phyloP scores from a whole-genome alignment of 805 yeast species.

The Kazachstania taianensis region DNA sequence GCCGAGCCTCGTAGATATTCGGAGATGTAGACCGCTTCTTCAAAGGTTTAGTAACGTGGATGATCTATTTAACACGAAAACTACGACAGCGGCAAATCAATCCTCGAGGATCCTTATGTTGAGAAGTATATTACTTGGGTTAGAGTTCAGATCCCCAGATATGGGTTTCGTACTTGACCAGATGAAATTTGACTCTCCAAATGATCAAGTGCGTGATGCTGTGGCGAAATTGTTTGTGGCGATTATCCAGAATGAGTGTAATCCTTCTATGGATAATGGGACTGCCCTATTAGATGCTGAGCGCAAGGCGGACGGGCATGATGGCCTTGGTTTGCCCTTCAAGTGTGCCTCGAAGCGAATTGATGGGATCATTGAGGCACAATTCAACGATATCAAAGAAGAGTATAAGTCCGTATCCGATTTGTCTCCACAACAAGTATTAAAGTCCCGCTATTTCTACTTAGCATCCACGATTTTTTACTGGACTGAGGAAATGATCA shows the following conservation, averaged over 20 bases:
- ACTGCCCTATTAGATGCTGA: constrained; percentile 13
- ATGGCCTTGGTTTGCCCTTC: constrained; percentile 30
- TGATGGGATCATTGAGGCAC: constrained; percentile 30
- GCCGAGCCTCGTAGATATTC: constrained; percentile 52
- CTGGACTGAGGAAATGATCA: constrained; percentile 46
- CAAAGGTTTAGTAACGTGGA: constrained; percentile 37
- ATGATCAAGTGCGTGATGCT: constrained; percentile 61
- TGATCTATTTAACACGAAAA: constrained; percentile 34
- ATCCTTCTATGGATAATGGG: constrained; percentile 9
- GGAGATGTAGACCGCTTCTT: constrained; percentile 54
- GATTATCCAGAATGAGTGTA: constrained; percentile 13
- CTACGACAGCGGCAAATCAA: constrained; percentile 56
- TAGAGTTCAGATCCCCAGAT: constrained; percentile 46
- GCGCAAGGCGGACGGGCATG: constrained; percentile 7
- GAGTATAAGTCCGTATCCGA: constrained; percentile 29
- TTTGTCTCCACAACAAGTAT: constrained; percentile 44
- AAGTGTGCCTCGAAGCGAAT: constrained; percentile 27
- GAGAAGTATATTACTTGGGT: constrained; percentile 37
- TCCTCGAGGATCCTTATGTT: constrained; percentile 48
- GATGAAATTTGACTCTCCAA: constrained; percentile 49
- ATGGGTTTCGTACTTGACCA: constrained; percentile 35
- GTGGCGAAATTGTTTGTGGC: constrained; percentile 46
- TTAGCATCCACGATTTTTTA: constrained; percentile 54
- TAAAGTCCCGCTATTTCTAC: constrained; percentile 53
- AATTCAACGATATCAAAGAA: constrained; percentile 37